Evolutionary conservation across 257 asterid species (phyloP).

Genomic region (Salvia rosmarinus): DNA sequence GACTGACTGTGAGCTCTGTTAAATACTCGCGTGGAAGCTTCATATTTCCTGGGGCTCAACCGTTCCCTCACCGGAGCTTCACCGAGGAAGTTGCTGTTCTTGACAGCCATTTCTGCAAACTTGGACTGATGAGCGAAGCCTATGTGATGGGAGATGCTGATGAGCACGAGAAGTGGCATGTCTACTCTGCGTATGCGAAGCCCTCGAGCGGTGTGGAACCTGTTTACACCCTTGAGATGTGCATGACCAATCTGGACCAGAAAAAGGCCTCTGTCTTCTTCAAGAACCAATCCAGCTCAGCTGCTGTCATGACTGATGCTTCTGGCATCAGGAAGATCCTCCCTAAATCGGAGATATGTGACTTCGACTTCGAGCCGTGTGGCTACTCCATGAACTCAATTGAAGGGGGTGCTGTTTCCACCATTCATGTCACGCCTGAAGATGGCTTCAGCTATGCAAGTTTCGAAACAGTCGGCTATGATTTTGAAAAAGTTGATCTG

Average conservation of each 20-base stretch:
- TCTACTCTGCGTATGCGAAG: constrained; percentile 66
- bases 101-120: constrained; percentile 54
- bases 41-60: constrained; percentile 78
- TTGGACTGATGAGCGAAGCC: constrained; percentile 64
- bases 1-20: constrained; percentile 58
- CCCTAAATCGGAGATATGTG: constrained; percentile 68
- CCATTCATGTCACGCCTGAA: constrained; percentile 78
- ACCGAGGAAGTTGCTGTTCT: constrained; percentile 72
- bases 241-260: constrained; percentile 80
- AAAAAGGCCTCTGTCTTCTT: constrained; percentile 65
- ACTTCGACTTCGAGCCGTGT: constrained; percentile 82
- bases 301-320: constrained; percentile 59
- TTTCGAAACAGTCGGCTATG: constrained; percentile 78
- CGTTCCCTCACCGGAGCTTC: constrained; percentile 77
- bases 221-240: constrained; percentile 74
- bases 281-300: constrained; percentile 67
- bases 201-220: constrained; percentile 28
- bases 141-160: constrained; percentile 61
- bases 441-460: constrained; percentile 93
- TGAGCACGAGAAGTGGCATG: constrained; percentile 72
- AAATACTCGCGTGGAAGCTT: constrained; percentile 80
- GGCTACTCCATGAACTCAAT: constrained; percentile 88
- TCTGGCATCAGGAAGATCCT: constrained; percentile 78
- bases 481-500: constrained; percentile 49
- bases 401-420: constrained; percentile 66